A percentile compares a stretch with the other conserved stretches of the same genome.
Conservation (phyloP, 805 yeast species). For the Lachancea sp. region DNA sequence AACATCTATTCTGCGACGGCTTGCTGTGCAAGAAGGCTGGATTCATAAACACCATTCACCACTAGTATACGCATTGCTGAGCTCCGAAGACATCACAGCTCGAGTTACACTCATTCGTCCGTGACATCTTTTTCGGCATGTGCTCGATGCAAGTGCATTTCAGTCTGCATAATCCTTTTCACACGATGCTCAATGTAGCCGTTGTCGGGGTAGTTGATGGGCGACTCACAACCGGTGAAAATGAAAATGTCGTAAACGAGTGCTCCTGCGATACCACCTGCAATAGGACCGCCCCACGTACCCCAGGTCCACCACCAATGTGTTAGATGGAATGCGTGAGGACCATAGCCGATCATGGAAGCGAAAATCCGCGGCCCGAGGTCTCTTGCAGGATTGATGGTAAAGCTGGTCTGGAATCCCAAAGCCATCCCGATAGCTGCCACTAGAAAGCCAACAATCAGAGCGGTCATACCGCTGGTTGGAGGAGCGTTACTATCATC, state of each 20-base stretch:
- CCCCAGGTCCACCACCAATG: constrained; percentile 35
- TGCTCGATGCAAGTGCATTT: not conserved
- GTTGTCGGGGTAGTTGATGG: constrained; percentile 34
- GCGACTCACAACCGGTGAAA: constrained; percentile 41
- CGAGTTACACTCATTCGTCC: not conserved
- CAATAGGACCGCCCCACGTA: constrained; percentile 35
- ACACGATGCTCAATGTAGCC: constrained; percentile 18
- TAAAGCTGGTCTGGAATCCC: constrained; percentile 44
- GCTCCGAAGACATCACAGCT: too few relatives aligned
- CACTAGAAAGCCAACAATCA: constrained; percentile 37
- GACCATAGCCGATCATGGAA: constrained; percentile 36
- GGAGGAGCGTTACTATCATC: constrained; percentile 40
- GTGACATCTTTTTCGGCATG: not conserved
- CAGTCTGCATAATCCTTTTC: constrained; percentile 10
- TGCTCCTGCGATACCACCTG: constrained; percentile 41
- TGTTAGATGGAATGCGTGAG: constrained; percentile 16
- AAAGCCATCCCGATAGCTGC: constrained; percentile 39
- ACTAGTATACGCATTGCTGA: too few relatives aligned
- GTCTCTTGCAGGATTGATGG: constrained; percentile 44
- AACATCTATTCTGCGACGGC: too few relatives aligned
- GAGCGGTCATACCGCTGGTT: constrained; percentile 35
- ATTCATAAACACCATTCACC: too few relatives aligned
- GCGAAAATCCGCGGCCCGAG: constrained; percentile 43
- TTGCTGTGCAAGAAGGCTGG: too few relatives aligned
- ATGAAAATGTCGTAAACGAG: constrained; percentile 39